These are phyloP conservation scores for Globisporangium orthogonon DNA, from an alignment of 352 stramenopile species.

Conservation along the genomic window DNA sequence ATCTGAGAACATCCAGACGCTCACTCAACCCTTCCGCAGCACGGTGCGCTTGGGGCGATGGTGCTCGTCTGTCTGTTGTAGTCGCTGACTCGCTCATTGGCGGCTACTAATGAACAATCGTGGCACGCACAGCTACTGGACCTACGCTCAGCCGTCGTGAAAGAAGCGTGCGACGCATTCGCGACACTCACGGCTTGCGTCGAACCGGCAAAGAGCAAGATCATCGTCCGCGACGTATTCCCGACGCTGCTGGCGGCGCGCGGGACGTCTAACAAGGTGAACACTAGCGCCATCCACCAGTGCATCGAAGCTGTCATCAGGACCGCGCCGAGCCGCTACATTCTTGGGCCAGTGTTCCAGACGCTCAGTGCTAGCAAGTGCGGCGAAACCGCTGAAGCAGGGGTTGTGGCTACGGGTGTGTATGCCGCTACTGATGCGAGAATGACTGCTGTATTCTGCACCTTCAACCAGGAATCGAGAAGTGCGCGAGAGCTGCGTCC, in stretches of 20 bases:
- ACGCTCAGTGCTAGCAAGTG: constrained; percentile 48
- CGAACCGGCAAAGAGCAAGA: constrained; percentile 34
- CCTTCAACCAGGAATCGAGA: constrained; percentile 37
- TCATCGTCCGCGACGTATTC: constrained; percentile 54
- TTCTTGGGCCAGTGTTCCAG: constrained; percentile 40
- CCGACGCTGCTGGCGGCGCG: constrained; percentile 48
- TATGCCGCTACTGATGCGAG: not conserved
- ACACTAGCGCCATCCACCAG: constrained; percentile 36
- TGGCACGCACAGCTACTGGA: constrained; percentile 23
- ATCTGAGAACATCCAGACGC: constrained; percentile 41
- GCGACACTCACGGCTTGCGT: constrained; percentile 27
- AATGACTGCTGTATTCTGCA: not conserved
- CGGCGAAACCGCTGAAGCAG: not conserved
- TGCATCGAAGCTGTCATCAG: constrained; percentile 50
- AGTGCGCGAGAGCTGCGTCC: constrained; percentile 53
- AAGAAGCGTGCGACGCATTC: constrained; percentile 51
- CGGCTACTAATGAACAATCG: too few relatives aligned
- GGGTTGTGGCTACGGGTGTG: not conserved
- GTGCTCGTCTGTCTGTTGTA: too few relatives aligned
- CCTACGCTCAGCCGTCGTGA: constrained; percentile 54
- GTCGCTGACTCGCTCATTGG: not conserved
- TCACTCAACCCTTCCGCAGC: constrained; percentile 51
- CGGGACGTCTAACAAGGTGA: constrained; percentile 55
- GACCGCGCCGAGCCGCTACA: constrained; percentile 33
- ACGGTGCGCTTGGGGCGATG: constrained; percentile 17